Evolutionary conservation across 805 yeast species (phyloP), one percentile per base, ranked within the genome.

Genomic region (Starmerella etchellsii): DNA sequence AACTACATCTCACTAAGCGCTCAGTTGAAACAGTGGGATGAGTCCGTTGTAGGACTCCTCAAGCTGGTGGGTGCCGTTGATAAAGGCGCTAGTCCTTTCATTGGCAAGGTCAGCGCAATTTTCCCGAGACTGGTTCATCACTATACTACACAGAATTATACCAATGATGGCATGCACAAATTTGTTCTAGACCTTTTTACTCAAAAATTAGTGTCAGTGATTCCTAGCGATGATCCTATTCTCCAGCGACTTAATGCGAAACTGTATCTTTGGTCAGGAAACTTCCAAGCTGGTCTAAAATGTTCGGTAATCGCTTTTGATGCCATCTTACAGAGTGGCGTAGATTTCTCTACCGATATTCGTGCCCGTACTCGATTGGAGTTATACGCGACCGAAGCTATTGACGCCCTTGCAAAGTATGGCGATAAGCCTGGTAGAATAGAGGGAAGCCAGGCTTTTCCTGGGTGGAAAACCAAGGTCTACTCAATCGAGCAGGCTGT

Each of bases 231-330:
- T 4, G 71, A 74, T 31, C 66, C 80, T 0, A 68, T 83, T 52
- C 65, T 81, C 42, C 87, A 95, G 94, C 71, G 83, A 55, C 61
- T 82, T 5, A 78, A 83, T n/a, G 81, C 94, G 3, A 71, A 73
- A 51, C 94, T 84, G 13, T 87, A 85, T 54, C 54, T 81, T 9
- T 88, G 97, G 96, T 72, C 88, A 54, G 67, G 69, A 28, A 74
- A 71, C 52, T 95, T 95, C 14, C 85, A 96, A 95, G 71, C 73
- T 4, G 81, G 95, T 0, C 65, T 91, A 39, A 91, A 78, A 24
- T 76, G 84, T 52, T 78, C 80, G 52, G 95, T 85, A 54, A 82
- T 80, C 58, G 95, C 94, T 0, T 84, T 73, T 56, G 69, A 44
- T 13, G 7, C 25, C 8, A 23, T 34, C 8, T 5, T 37, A 9